Evolutionary conservation across 2,329 filamentous ascomycete genomes (phyloP).

Genomic region (Sphaerulina vaccinii): DNA sequence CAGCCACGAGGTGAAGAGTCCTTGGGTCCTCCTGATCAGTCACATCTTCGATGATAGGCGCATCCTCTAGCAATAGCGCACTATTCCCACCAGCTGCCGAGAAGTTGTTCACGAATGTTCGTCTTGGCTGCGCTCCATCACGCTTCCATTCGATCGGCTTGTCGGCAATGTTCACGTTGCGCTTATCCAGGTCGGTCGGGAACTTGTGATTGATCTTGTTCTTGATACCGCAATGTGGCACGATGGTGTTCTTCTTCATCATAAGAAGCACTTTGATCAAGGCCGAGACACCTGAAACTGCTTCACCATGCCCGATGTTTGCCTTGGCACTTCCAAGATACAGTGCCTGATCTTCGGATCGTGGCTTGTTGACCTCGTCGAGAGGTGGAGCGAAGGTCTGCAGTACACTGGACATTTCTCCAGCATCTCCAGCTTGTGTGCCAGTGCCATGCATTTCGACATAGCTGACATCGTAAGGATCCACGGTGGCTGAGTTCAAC

Average conservation of each 20-base stretch:
- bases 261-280: conserved; percentile 56
- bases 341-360: conserved; percentile 50
- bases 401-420: conserved; percentile 77
- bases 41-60: conserved; percentile 44
- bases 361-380: conserved; percentile 38
- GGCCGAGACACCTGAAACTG: conserved; percentile 55
- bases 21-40: conserved; percentile 49
- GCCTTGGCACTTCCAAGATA: conserved; percentile 56
- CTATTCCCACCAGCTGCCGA: conserved; percentile 56
- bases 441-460: conserved; percentile 90
- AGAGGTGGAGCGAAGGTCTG: conserved; percentile 59
- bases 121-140: conserved; percentile 49
- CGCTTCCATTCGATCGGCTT: conserved; percentile 48
- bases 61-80: conserved; percentile 52
- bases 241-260: conserved; percentile 55
- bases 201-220: conserved; percentile 56
- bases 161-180: conserved; percentile 53
- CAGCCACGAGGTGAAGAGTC: conserved; percentile 49
- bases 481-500: conserved; percentile 69
- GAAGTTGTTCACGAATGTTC: conserved; percentile 55
- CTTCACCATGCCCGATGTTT: conserved; percentile 56
- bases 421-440: conserved; percentile 79
- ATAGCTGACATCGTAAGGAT: conserved; percentile 75
- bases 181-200: conserved; percentile 52
- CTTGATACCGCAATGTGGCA: conserved; percentile 57